Evolutionary conservation across 768 basidiomycete species (phyloP).

Genomic region (Tylopilus sp.): DNA sequence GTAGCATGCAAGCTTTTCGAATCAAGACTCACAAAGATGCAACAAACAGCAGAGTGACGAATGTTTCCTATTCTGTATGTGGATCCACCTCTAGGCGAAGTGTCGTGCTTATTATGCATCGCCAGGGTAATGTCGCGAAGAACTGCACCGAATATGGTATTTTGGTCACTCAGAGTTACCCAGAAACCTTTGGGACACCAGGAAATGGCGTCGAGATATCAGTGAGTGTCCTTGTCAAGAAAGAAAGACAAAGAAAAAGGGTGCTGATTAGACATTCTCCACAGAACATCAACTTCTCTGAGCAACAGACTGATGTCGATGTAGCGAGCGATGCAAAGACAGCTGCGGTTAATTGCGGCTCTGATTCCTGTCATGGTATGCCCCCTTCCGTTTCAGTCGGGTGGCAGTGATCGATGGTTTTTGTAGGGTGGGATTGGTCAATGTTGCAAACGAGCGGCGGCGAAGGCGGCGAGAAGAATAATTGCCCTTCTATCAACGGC

Average conservation of each 20-base stretch:
- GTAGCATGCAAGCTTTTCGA: constrained; percentile 52
- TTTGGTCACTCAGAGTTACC: constrained; percentile 64
- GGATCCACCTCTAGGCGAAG: not conserved
- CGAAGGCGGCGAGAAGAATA: constrained; percentile 31
- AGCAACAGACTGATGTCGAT: constrained; percentile 38
- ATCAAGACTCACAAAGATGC: constrained; percentile 55
- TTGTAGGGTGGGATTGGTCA: constrained; percentile 52
- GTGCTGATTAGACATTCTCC: not conserved
- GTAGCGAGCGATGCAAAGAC: constrained; percentile 42
- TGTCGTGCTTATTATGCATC: not conserved
- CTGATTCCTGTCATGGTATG: constrained; percentile 47
- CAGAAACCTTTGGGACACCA: constrained; percentile 47
- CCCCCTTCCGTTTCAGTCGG: not conserved
- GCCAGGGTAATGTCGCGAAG: constrained; percentile 51
- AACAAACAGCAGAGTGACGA: constrained; percentile 44
- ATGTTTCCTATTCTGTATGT: constrained; percentile 47
- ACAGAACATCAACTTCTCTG: constrained; percentile 49
- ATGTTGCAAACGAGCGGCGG: constrained; percentile 45
- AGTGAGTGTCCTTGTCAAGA: constrained; percentile 35
- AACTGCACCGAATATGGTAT: constrained; percentile 51
- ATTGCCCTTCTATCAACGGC: constrained; percentile 32
- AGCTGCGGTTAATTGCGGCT: constrained; percentile 57
- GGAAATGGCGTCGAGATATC: constrained; percentile 56
- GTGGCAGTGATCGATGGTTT: not conserved
- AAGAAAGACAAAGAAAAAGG: not conserved